Evolutionary conservation across 1,284 basidiomycete genomes (phyloP), one percentile per base, ranked within the genome.

Genomic region (Rhodotorula sp.): DNA sequence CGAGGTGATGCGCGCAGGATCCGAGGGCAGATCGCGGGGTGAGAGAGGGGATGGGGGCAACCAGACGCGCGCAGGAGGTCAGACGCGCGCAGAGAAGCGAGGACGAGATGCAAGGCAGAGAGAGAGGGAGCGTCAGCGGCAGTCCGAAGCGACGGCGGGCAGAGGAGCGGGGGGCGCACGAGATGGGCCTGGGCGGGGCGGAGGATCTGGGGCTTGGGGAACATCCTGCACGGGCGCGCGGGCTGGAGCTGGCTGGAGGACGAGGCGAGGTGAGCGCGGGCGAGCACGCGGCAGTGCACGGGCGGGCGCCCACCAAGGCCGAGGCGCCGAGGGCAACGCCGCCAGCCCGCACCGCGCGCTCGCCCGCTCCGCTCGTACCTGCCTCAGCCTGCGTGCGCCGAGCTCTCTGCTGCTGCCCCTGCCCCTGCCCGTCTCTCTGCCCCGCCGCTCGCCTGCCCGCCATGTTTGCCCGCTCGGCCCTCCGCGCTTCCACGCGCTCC

Each of bases 131-230:
- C 46, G 57, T 46, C 23, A 48, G 49, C 42, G 64, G 48, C 49
- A 54, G 49, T 17, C 16, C 17, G 10, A 44, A 12, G 46, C 10
- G 44, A 27, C 10, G 21, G 50, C 16, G 10, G 25, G 25, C 64
- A 60, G 53, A 17, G 46, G 27, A 42, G 55, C 13, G 14, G 25
- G 19, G n/a, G 16, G 27, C 70, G 62, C 17, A 71, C 70, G 66
- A 71, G 62, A 27, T 62, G 65, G 34, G 34, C 25, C n/a, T 61
- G 34, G 25, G 65, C 58, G 58, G 67, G 64, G 34, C 63, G 56
- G 71, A 72, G 64, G 53, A 64, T 48, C 57, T 55, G 53, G 27
- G 64, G 49, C 67, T 64, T 69, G 61, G 71, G 64, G 71, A 72
- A 66, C 61, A 69, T 66, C 8, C 13, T 50, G 27, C 34, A 34